These are phyloP conservation scores for Angomonas deanei DNA, from an alignment of 208 protist genomes.

Conservation along the genomic window DNA sequence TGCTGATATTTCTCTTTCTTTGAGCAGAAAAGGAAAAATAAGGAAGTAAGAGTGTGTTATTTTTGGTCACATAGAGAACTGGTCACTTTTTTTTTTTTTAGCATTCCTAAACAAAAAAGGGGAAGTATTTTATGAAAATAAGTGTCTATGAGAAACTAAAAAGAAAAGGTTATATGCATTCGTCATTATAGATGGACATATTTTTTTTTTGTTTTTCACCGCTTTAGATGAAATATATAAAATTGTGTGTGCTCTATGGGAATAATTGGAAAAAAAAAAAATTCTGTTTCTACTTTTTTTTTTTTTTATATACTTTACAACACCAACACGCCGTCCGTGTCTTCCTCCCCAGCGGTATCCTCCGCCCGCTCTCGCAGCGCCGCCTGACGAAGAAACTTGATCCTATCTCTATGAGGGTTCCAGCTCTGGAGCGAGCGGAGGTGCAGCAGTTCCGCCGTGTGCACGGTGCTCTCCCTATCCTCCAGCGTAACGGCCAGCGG, in stretches of 20 bases:
- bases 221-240: background rate
- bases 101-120: background rate
- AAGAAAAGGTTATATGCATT: background rate
- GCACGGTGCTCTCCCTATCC: conserved; percentile 57
- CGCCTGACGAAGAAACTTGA: no score
- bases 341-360: background rate
- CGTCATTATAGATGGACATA: no score
- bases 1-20: background rate
- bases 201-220: no score
- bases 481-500: conserved; percentile 47
- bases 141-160: background rate
- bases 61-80: no score
- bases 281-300: background rate
- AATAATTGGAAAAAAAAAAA: no score
- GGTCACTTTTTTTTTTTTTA: no score
- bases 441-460: conserved; percentile 72
- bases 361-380: conserved; percentile 10
- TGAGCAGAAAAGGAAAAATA: conserved; percentile 1
- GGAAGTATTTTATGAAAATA: background rate
- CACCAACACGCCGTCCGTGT: background rate
- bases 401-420: conserved; percentile 7
- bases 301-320: background rate
- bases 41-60: background rate
- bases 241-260: background rate
- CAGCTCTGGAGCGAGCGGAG: conserved; percentile 48